Evolutionary conservation across 2,329 filamentous ascomycete genomes (phyloP).

Genomic region (Pestalotiopsis sp.): DNA sequence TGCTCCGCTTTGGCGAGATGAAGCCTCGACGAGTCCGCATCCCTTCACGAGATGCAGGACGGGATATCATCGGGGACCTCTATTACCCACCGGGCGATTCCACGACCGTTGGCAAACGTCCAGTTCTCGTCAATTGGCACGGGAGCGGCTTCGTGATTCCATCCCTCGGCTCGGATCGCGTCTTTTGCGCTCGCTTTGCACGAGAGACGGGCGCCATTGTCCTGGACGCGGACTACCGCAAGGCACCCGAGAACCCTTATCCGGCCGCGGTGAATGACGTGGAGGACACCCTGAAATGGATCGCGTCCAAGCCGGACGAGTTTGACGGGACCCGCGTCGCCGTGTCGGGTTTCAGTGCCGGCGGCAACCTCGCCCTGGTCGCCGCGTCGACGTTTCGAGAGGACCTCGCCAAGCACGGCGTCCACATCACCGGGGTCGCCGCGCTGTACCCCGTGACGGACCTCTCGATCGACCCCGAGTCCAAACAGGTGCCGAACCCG

Average conservation of each 20-base stretch:
- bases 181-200: constrained; percentile 6
- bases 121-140: constrained; percentile 10
- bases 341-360: constrained; percentile 9
- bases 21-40: not conserved
- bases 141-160: constrained; percentile 10
- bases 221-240: constrained; percentile 8
- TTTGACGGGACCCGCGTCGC: constrained; percentile 5
- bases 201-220: constrained; percentile 8
- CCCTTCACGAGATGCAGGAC: not conserved
- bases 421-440: constrained; percentile 13
- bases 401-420: not conserved
- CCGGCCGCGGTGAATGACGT: constrained; percentile 9
- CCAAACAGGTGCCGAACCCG: constrained; percentile 17
- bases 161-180: not conserved
- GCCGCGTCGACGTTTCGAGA: not conserved
- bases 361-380: constrained; percentile 12
- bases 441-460: constrained; percentile 18
- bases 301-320: not conserved
- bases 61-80: not conserved
- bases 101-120: not conserved
- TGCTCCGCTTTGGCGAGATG: not conserved
- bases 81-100: not conserved
- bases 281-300: constrained; percentile 6
- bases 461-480: constrained; percentile 15
- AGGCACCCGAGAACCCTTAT: constrained; percentile 7